phyloP scores from a whole-genome alignment of 768 basidiomycete genomes.

The Favolaschia claudopus region DNA sequence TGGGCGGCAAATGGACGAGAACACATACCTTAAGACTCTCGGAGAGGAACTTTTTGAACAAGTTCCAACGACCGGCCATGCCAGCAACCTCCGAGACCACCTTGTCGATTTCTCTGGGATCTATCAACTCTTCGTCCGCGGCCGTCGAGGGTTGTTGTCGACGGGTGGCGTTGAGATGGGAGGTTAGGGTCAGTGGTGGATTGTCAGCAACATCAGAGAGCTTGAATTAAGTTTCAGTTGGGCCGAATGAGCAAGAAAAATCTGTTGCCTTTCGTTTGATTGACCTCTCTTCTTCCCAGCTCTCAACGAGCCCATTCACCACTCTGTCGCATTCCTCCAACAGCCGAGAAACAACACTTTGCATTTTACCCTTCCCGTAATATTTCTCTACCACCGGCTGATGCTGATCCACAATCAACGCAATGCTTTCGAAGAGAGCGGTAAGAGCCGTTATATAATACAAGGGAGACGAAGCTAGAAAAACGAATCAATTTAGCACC shows the following conservation, averaged over 20 bases:
- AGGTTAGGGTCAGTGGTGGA: constrained; percentile 43
- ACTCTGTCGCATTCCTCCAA: constrained; percentile 89
- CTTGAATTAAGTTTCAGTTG: constrained; percentile 35
- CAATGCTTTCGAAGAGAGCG: constrained; percentile 92
- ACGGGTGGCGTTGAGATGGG: constrained; percentile 33
- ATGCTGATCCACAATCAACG: constrained; percentile 96
- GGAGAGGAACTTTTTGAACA: constrained; percentile 88
- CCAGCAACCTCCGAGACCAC: constrained; percentile 87
- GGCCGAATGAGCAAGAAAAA: background rate
- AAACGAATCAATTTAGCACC: constrained; percentile 10
- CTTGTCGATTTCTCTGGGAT: constrained; percentile 92
- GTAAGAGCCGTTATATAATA: constrained; percentile 93
- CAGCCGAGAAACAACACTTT: constrained; percentile 73
- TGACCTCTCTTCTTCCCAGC: constrained; percentile 92
- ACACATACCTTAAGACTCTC: constrained; percentile 70
- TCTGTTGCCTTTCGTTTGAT: constrained; percentile 80
- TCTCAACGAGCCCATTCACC: constrained; percentile 72
- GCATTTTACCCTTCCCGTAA: constrained; percentile 91
- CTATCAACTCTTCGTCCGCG: constrained; percentile 65
- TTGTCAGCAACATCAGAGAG: constrained; percentile 55
- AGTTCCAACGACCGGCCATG: constrained; percentile 90
- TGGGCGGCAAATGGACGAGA: background rate
- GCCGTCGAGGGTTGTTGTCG: constrained; percentile 36
- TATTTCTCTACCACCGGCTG: constrained; percentile 98
- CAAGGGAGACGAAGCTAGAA: constrained; percentile 85